Evolutionary conservation across 257 asterid species (phyloP).

Genomic region (Solanum corneliomulleri): DNA sequence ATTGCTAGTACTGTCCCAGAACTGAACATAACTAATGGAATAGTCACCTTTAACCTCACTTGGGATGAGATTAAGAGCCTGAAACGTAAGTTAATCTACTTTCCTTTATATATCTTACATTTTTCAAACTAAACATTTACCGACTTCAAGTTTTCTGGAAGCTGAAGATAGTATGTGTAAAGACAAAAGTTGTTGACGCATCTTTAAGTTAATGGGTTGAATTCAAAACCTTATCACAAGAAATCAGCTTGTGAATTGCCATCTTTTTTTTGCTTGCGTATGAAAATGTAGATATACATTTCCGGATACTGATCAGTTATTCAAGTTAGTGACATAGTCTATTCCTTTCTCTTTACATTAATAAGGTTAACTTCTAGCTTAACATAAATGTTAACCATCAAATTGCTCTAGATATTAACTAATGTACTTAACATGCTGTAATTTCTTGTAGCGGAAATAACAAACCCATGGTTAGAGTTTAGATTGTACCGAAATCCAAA

Average conservation of each 20-base stretch:
- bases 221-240: not conserved
- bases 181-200: not conserved
- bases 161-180: not conserved
- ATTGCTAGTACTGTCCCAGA: constrained; percentile 29
- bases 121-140: not conserved
- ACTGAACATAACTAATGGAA: constrained; percentile 33
- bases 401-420: constrained; percentile 19
- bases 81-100: constrained; percentile 35
- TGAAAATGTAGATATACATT: not conserved
- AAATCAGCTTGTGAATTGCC: not conserved
- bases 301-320: not conserved
- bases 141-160: not conserved
- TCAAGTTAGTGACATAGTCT: not conserved
- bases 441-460: constrained; percentile 48
- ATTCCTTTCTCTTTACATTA: not conserved
- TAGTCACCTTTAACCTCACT: constrained; percentile 52
- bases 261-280: not conserved
- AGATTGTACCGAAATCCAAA: constrained; percentile 42
- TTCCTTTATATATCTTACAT: not conserved
- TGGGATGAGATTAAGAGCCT: constrained; percentile 57
- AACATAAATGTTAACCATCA: constrained; percentile 10
- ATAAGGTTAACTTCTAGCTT: not conserved
- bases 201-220: not conserved
- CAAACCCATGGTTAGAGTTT: constrained; percentile 21
- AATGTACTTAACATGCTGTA: not conserved